These are phyloP conservation scores for Macrophomina phaseolina DNA, from an alignment of 2,329 filamentous ascomycete species.

Conservation along the genomic window DNA sequence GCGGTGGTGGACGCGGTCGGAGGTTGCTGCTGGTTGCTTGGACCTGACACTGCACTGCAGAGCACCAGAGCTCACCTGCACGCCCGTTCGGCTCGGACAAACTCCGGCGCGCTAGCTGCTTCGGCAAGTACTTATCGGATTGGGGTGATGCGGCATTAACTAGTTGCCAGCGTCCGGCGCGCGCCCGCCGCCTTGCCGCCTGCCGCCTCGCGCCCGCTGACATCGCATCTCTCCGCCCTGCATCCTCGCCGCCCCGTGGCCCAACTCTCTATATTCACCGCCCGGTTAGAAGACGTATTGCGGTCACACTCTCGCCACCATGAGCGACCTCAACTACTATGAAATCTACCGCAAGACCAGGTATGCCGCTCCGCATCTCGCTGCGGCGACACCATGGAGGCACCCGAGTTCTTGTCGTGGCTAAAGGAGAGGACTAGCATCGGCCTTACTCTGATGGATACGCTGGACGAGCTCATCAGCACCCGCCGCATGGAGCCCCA, in stretches of 20 bases:
- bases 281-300: neutral
- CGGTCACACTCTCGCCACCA: conserved; percentile 26
- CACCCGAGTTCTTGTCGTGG: conserved; percentile 9
- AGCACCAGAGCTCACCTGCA: conserved; percentile 16
- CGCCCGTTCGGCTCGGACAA: conserved; percentile 3
- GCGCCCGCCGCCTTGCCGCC: neutral
- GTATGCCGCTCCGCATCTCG: conserved; percentile 60
- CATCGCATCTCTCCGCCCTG: conserved; percentile 12
- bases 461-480: conserved; percentile 94
- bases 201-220: neutral
- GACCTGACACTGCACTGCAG: conserved; percentile 17
- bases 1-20: conserved; percentile 18
- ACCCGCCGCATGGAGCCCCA: conserved; percentile 95
- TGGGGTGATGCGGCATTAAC: too few species aligned
- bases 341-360: conserved; percentile 98
- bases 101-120: neutral
- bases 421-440: conserved; percentile 66
- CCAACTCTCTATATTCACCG: conserved; percentile 30
- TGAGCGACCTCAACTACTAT: conserved; percentile 68
- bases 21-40: conserved; percentile 23
- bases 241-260: conserved; percentile 29
- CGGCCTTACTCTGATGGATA: conserved; percentile 91
- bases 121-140: too few species aligned
- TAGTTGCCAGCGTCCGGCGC: neutral
- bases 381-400: conserved; percentile 1